Evolutionary conservation across 352 stramenopile genomes (phyloP).

Genomic region (Phytopythium chamaehyphon): DNA sequence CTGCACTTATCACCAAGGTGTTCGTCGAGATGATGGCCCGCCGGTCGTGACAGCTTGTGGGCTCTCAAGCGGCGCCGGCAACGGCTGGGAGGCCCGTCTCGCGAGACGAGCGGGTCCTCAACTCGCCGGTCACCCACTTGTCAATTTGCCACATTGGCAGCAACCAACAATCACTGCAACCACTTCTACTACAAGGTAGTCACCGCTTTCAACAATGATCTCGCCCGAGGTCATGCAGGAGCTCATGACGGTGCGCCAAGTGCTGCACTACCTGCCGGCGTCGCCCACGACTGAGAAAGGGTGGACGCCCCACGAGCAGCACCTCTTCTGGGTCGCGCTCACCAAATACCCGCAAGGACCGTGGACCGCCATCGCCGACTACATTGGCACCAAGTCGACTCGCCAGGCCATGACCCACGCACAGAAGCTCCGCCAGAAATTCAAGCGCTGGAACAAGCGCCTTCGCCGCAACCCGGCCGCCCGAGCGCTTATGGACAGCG

Average conservation of each 20-base stretch:
- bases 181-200: too few species aligned
- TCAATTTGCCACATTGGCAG: slow-evolving; percentile 10
- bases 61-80: too few species aligned
- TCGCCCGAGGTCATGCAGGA: slow-evolving; percentile 34
- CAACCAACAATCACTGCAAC: slow-evolving; percentile 1
- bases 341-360: slow-evolving; percentile 37
- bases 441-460: slow-evolving; percentile 30
- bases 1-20: background rate
- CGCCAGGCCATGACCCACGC: slow-evolving; percentile 55
- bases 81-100: too few species aligned
- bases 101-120: background rate
- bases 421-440: slow-evolving; percentile 54
- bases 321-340: slow-evolving; percentile 35
- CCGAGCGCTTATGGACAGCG: slow-evolving; percentile 19
- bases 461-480: slow-evolving; percentile 21
- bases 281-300: slow-evolving; percentile 24
- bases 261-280: slow-evolving; percentile 34
- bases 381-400: slow-evolving; percentile 50
- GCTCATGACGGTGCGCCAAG: slow-evolving; percentile 24
- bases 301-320: slow-evolving; percentile 22
- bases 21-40: background rate
- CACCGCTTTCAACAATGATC: slow-evolving; percentile 14
- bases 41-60: too few species aligned
- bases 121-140: slow-evolving; percentile 11
- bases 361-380: slow-evolving; percentile 45